These are phyloP conservation scores for Thielaviopsis punctulata DNA, from an alignment of 2,329 filamentous ascomycete genomes.

Conservation along the genomic window DNA sequence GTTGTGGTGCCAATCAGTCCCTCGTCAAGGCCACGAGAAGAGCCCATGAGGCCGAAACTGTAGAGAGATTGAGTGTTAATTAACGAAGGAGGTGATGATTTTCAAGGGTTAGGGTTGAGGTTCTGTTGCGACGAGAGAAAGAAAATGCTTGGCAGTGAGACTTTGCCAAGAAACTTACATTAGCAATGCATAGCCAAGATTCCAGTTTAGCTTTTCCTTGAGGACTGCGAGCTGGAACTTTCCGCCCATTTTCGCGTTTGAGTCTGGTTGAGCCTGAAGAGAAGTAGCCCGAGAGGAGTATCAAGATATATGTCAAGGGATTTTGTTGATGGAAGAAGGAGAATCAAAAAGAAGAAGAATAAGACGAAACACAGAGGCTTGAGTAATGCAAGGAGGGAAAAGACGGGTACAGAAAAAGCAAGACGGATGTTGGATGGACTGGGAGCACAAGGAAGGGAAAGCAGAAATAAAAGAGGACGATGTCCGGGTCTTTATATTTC, in stretches of 20 bases:
- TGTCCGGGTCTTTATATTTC: too few relatives aligned
- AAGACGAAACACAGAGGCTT: too few relatives aligned
- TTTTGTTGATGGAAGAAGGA: too few relatives aligned
- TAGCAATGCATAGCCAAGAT: slow-evolving; percentile 11
- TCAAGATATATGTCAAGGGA: too few relatives aligned
- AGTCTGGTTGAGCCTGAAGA: not conserved
- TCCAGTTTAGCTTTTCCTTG: slow-evolving; percentile 10
- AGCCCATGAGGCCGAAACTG: slow-evolving; percentile 53
- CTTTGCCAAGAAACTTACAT: slow-evolving; percentile 4
- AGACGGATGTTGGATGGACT: too few relatives aligned
- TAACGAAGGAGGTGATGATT: not conserved
- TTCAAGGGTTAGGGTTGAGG: not conserved
- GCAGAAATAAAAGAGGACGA: too few relatives aligned
- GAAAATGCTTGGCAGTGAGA: not conserved
- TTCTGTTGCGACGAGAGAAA: not conserved
- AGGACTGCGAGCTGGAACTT: slow-evolving; percentile 7
- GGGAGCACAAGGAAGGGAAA: too few relatives aligned
- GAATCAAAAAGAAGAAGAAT: too few relatives aligned
- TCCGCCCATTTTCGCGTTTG: not conserved
- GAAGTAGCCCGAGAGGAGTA: not conserved
- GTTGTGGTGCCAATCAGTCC: slow-evolving; percentile 54
- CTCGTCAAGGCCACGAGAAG: slow-evolving; percentile 64
- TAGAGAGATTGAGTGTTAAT: slow-evolving; percentile 19
- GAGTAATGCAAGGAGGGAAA: too few relatives aligned
- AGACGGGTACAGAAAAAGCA: too few relatives aligned